Evolutionary conservation across 176 grass and related monocot genomes (phyloP), one percentile per base, ranked within the genome.

Genomic region (Oryza coarctata): DNA sequence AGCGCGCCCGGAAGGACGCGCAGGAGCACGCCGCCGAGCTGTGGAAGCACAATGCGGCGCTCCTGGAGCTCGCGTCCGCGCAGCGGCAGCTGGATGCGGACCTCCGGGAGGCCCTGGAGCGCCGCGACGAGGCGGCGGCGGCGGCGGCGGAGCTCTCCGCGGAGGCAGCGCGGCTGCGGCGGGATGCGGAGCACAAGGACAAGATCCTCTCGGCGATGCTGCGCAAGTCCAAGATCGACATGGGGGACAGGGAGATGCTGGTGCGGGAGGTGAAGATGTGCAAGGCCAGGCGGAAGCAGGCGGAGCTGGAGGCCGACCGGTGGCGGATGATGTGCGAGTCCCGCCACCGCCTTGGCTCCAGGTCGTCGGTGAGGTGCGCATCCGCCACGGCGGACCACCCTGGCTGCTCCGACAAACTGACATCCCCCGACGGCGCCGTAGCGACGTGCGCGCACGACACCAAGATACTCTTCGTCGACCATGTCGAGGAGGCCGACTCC

Each of bases 181-280:
- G 83, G 55, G 94, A 97, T 58, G 87, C 85, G 1, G 87, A 94
- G 80, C 94, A 97, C 70, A 97, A 94, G 87, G 91, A 94, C 73
- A 94, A 92, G 71, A 91, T 97, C 49, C 85, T 97, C 10, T 94
- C 94, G 0, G 91, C 91, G 29, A 90, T 97, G 91, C 79, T 97
- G 80, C 84, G 91, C 49, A 97, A 97, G 85, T 94, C 87, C 29
- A 97, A 92, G 87, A 78, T 94, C 32, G 91, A 97, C 60, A 82
- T 89, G 28, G 89, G 86, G 7, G 91, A 94, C 80, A 80, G 82
- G 75, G 91, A 90, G 71, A 79, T 86, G 91, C 79, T 94, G 60
- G 84, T 94, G 61, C 74, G 91, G 28, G 91, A 97, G 79, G 78
- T 94, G 71, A 97, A 97, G 81, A 49, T 92, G 70, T 69, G 79